Conservation (phyloP, 257 asterid species). For the Jasminum sambac region DNA sequence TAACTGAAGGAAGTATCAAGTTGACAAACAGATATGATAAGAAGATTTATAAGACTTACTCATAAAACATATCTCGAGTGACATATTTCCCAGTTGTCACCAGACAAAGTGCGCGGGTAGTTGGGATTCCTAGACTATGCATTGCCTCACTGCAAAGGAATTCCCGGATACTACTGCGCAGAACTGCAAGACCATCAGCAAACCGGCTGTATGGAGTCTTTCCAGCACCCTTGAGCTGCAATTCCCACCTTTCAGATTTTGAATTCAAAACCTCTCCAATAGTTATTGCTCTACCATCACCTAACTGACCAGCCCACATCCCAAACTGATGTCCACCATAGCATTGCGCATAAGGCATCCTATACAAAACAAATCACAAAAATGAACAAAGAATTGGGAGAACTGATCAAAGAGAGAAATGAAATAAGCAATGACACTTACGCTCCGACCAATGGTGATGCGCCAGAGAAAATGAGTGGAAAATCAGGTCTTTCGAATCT, state of each 20-base stretch:
- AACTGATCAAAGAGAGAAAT: conserved; percentile 1
- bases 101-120: conserved; percentile 90
- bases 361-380: conserved; percentile 24
- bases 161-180: conserved; percentile 91
- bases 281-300: conserved; percentile 96
- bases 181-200: conserved; percentile 98
- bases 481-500: conserved; percentile 93
- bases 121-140: conserved; percentile 95
- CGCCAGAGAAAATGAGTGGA: conserved; percentile 71
- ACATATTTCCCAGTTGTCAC: conserved; percentile 86
- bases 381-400: background rate
- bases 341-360: conserved; percentile 87
- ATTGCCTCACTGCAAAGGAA: conserved; percentile 98
- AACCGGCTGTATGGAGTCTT: conserved; percentile 97
- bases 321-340: conserved; percentile 99
- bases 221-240: conserved; percentile 99
- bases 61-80: conserved; percentile 92
- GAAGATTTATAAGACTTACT: conserved; percentile 49
- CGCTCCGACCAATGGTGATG: conserved; percentile 62
- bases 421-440: conserved; percentile 39
- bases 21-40: background rate
- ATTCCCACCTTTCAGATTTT: conserved; percentile 79
- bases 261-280: conserved; percentile 84
- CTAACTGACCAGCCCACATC: conserved; percentile 98
- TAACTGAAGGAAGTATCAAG: background rate